These are phyloP conservation scores for Plasmodium blacklocki DNA, from an alignment of 169 alveolate species.

Conservation along the genomic window DNA sequence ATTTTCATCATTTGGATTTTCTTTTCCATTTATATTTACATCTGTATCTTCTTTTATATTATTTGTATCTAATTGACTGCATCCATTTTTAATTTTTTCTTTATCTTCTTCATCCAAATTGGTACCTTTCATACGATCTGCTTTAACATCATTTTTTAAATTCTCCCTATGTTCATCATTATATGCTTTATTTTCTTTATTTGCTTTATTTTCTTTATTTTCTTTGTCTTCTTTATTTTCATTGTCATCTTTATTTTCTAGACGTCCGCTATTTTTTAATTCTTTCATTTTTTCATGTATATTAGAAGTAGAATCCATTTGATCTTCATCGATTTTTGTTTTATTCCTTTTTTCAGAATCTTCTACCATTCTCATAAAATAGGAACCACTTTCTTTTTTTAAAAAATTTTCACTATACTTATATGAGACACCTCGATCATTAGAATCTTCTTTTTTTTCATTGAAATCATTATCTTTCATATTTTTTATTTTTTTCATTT, in stretches of 20 bases:
- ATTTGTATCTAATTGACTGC: background rate
- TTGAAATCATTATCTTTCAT: slow-evolving; percentile 34
- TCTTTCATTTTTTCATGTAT: no score
- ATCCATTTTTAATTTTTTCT: background rate
- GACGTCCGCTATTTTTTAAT: no score
- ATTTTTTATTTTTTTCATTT: slow-evolving; percentile 54
- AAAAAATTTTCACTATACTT: background rate
- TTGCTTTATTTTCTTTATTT: background rate
- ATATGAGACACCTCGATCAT: background rate
- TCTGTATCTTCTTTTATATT: slow-evolving; percentile 4
- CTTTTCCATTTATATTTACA: slow-evolving; percentile 1
- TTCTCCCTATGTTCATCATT: background rate
- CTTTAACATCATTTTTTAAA: background rate
- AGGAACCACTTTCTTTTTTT: background rate
- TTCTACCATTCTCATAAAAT: no score
- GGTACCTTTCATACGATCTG: background rate
- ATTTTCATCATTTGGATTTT: slow-evolving; percentile 8
- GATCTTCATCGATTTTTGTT: no score
- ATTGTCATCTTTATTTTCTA: background rate
- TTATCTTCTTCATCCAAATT: background rate
- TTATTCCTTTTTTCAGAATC: no score
- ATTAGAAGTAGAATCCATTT: no score
- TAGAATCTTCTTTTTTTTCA: slow-evolving; percentile 15
- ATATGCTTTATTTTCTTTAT: background rate
- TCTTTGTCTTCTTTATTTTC: background rate